A percentile compares a stretch with the other conserved stretches of the same genome.
These are phyloP conservation scores for Nidula microcarpa DNA, from an alignment of 768 basidiomycete genomes.

Conservation along the genomic window DNA sequence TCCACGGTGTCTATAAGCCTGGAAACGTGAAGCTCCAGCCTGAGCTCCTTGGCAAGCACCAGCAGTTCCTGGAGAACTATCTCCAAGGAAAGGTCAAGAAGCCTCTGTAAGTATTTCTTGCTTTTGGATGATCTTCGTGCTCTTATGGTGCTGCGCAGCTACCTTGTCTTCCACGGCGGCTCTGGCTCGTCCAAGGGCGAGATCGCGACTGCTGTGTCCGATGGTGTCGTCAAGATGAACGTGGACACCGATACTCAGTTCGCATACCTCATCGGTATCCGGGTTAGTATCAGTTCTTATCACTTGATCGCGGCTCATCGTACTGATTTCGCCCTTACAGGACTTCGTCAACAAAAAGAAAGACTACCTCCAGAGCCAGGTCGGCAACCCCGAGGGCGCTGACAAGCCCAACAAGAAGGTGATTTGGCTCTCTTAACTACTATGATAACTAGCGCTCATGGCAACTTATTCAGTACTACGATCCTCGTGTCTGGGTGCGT, in stretches of 20 bases:
- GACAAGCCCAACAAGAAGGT: slow-evolving; percentile 99
- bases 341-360: slow-evolving; percentile 87
- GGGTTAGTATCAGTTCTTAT: slow-evolving; percentile 36
- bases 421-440: not conserved
- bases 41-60: slow-evolving; percentile 89
- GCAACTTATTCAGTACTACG: slow-evolving; percentile 82
- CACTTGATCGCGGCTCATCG: not conserved
- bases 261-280: slow-evolving; percentile 85
- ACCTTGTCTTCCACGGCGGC: slow-evolving; percentile 99
- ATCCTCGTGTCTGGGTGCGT: slow-evolving; percentile 98
- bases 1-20: slow-evolving; percentile 99
- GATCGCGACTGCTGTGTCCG: slow-evolving; percentile 83
- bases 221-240: slow-evolving; percentile 99
- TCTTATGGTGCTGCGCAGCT: slow-evolving; percentile 39
- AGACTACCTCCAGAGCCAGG: slow-evolving; percentile 85
- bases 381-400: slow-evolving; percentile 94
- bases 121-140: not conserved
- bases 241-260: slow-evolving; percentile 95
- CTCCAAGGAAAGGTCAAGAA: slow-evolving; percentile 58
- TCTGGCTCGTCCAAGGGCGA: slow-evolving; percentile 97
- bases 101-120: slow-evolving; percentile 65
- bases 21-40: slow-evolving; percentile 96
- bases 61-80: slow-evolving; percentile 69
- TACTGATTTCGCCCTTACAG: slow-evolving; percentile 23
- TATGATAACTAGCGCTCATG: no score